Conservation (phyloP, 306 rosid genomes). For the Rosa persica region DNA sequence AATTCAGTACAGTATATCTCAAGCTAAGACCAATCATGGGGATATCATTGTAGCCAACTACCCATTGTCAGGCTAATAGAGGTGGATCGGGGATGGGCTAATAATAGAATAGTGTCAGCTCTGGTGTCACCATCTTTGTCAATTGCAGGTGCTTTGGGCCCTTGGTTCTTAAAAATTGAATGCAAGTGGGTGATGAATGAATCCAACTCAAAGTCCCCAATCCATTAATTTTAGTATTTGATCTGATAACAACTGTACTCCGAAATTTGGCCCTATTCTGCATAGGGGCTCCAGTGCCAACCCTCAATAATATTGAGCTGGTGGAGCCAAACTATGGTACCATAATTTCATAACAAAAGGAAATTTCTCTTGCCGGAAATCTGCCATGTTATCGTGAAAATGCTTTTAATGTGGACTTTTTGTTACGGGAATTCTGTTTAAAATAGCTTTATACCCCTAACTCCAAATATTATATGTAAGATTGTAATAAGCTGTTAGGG, state of each 20-base stretch:
- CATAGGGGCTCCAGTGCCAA: slow-evolving; percentile 21
- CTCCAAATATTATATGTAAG: background rate
- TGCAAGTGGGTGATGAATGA: slow-evolving; percentile 39
- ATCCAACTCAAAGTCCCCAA: slow-evolving; percentile 34
- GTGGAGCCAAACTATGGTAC: slow-evolving; percentile 24
- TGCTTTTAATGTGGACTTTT: background rate
- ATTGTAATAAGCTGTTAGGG: background rate
- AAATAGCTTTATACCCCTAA: background rate
- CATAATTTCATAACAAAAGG: background rate
- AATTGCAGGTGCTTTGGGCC: slow-evolving; percentile 22
- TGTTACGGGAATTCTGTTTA: background rate
- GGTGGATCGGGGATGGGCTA: slow-evolving; percentile 10
- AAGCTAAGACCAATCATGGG: background rate
- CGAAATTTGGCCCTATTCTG: slow-evolving; percentile 14
- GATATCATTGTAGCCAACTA: background rate
- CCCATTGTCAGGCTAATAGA: background rate
- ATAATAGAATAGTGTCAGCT: slow-evolving; percentile 43
- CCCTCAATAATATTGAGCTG: slow-evolving; percentile 23
- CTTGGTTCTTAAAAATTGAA: slow-evolving; percentile 22
- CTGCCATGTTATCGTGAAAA: background rate
- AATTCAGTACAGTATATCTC: background rate
- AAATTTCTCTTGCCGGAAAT: background rate
- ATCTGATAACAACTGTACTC: slow-evolving; percentile 24
- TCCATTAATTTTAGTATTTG: slow-evolving; percentile 25
- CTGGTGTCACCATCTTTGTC: slow-evolving; percentile 39